phyloP scores from a whole-genome alignment of 371 early-diverging fungal genomes.

The Actinomortierella ambigua region DNA sequence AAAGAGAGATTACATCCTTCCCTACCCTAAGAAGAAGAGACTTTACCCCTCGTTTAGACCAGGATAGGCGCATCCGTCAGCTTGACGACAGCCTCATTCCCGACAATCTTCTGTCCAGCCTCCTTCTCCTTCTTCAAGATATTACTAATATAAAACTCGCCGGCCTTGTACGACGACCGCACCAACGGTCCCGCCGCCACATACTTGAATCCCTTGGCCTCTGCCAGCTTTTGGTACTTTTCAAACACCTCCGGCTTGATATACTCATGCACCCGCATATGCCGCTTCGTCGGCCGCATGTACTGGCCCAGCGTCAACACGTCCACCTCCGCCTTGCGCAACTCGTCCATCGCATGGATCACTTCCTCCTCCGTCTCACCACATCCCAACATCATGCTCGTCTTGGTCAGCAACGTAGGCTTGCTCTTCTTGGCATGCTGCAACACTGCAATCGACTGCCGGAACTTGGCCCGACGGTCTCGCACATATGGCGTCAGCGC shows the following conservation, averaged over 20 bases:
- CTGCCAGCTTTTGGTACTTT: conserved; percentile 85
- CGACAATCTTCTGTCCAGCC: conserved; percentile 12
- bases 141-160: conserved; percentile 96
- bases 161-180: conserved; percentile 96
- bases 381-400: conserved; percentile 97
- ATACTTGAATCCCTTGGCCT: conserved; percentile 92
- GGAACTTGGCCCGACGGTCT: conserved; percentile 93
- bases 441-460: conserved; percentile 89
- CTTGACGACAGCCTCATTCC: conserved; percentile 43
- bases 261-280: conserved; percentile 97
- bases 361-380: conserved; percentile 97
- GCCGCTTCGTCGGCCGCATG: conserved; percentile 98
- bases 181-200: conserved; percentile 97
- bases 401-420: conserved; percentile 91
- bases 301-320: conserved; percentile 98
- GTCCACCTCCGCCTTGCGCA: conserved; percentile 89
- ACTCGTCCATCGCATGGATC: conserved; percentile 82
- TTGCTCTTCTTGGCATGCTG: conserved; percentile 84
- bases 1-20: neutral
- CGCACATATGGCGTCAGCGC: conserved; percentile 89
- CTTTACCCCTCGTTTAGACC: conserved; percentile 12
- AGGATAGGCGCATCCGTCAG: conserved; percentile 37
- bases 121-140: conserved; percentile 68
- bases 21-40: neutral
- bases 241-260: conserved; percentile 93